phyloP scores from a whole-genome alignment of 139 green algal species.

The Edaphochlamys debaryana region DNA sequence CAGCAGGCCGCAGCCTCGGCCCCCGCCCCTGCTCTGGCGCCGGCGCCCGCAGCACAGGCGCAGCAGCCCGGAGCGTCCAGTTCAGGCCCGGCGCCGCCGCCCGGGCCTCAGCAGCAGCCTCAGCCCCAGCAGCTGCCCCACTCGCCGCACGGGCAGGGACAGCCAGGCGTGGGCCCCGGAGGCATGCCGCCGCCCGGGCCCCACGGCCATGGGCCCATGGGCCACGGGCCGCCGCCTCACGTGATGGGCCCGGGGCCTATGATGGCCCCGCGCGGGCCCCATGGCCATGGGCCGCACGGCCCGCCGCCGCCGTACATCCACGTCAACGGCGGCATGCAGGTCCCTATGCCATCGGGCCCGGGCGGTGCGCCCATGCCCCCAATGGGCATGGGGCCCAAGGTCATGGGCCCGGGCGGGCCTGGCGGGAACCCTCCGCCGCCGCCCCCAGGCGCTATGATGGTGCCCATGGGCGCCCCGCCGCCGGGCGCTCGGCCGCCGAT shows the following conservation, averaged over 20 bases:
- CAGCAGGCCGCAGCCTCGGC: no score
- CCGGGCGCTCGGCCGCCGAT: no score
- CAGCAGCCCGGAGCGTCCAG: not conserved
- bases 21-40: no score
- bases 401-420: not conserved
- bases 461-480: not conserved
- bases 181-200: not conserved
- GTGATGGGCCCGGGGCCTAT: not conserved
- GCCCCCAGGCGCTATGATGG: not conserved
- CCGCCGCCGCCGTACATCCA: conserved; percentile 5
- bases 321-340: conserved; percentile 23
- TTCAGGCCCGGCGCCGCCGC: no score
- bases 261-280: not conserved
- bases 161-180: not conserved
- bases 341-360: not conserved
- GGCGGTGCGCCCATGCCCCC: no score
- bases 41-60: no score
- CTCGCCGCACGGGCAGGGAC: not conserved
- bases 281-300: not conserved
- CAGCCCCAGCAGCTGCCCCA: not conserved
- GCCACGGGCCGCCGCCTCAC: not conserved
- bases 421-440: no score
- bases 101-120: not conserved
- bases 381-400: no score
- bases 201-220: conserved; percentile 7